Base-by-base conservation (phyloP, 2,329 filamentous ascomycete genomes). In the Trichoderma koningiopsis region DNA sequence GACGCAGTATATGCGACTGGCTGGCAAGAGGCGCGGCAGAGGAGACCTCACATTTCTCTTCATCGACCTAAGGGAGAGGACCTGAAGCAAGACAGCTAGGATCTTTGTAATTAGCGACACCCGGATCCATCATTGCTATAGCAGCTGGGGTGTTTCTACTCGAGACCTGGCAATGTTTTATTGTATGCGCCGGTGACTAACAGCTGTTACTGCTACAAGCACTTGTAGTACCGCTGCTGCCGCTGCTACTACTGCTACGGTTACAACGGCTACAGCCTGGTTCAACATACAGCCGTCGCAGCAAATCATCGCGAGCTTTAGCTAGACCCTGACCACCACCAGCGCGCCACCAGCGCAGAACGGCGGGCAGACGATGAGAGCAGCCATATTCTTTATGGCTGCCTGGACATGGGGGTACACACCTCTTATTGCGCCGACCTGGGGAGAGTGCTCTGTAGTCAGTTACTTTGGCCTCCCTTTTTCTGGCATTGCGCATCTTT, bases 301-400 rank as follows among this genome's bases (percentile, higher is more conserved):
- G 27, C 52, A 55, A 27, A 55, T 27, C 52, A 29, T 19, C 52
- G 52, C 14, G 24, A 1, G 10, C 22, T 40, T 5, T 6, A 22
- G 22, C 24, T 8, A 33, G 61, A 31, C 61, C 47, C 33, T 40
- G 33, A 27, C 24, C 31, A 55, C 33, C 33, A 55, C 49, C 61
- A 64, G 40, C n/a, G 40, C 61, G 52, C 61, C 61, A 64, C 49
- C 61, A 53, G 33, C 19, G 61, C 49, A 55, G 31, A 64, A 55
- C 27, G 33, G 52, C 61, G 61, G 52, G 19, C 40, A 35, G 60
- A 55, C 31, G 22, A 63, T 27, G 60, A 27, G 33, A 37, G 33
- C 47, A 37, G 14, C 47, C 60, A 37, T 14, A 37, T 16, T 5
- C 24, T 40, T 40, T 55, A 33, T 31, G 47, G 49, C 47, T 64